Evolutionary conservation across 352 stramenopile genomes (phyloP), one percentile per base, ranked within the genome.

Genomic region (Hyaloperonospora arabidopsidis): DNA sequence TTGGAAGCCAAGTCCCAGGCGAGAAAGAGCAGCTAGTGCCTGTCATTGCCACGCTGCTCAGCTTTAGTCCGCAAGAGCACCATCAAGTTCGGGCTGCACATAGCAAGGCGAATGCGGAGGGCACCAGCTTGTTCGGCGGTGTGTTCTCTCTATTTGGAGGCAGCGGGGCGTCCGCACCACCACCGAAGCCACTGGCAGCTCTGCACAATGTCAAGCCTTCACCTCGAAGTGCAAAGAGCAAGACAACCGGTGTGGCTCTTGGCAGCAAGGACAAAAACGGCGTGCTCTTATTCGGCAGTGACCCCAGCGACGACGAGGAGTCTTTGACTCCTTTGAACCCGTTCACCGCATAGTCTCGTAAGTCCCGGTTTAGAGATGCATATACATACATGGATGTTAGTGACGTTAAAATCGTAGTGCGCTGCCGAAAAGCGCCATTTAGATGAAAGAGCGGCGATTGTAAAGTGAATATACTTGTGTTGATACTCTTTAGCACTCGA

Each of bases 11-110:
- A 66, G 84, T 87, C 18, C 57, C 74, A 17, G 81, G 63, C 29
- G 79, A 93, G 43, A 87, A 86, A 55, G 74, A 87, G 38, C 74
- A 74, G n/a, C 61, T 93, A 32, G 82, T 93, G 41, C 82, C 82
- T 5, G 82, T 93, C 21, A 84, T 93, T 53, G 65, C 76, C 3
- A 87, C 78, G 0, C 49, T 93, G 13, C 63, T 93, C 51, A 71
- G 76, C 32, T 90, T 93, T 55, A 88, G 70, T 45, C 77, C 79
- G 3, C 61, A 77, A 23, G 79, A 92, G 52, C 62, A 89, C n/a
- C 66, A 79, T 35, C 70, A 76, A 34, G 73, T 86, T 43, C 63
- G 70, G 57, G 63, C 78, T 15, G 69, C 62, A 15, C 64, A 82
- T 41, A 40, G 61, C 44, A 63, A 66, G 45, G 50, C 56, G 21